phyloP scores from a whole-genome alignment of 106 monocot genomes.

The Posidonia australis region DNA sequence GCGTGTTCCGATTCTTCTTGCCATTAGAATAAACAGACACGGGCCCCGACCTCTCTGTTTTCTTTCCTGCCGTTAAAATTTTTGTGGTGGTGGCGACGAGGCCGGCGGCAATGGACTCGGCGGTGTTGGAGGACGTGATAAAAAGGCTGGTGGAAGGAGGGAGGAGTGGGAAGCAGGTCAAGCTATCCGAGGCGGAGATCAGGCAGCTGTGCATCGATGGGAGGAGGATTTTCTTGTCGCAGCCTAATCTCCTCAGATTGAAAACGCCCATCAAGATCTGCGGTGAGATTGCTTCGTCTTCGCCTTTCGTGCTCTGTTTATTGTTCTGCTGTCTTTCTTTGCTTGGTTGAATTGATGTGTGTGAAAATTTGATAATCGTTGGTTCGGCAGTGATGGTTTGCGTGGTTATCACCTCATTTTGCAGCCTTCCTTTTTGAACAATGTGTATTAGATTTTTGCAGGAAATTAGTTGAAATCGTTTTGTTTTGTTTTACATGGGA shows the following conservation, averaged over 20 bases:
- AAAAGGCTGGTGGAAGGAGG: slow-evolving; percentile 13
- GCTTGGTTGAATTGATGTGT: not conserved
- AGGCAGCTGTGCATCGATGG: slow-evolving; percentile 21
- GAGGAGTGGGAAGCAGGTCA: slow-evolving; percentile 23
- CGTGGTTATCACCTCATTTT: not conserved
- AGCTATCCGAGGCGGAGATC: slow-evolving; percentile 30
- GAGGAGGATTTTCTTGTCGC: slow-evolving; percentile 14
- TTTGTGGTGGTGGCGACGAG: not conserved
- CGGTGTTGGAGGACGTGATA: slow-evolving; percentile 24
- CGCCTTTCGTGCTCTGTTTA: not conserved
- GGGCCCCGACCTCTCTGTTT: no score
- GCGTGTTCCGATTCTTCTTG: no score
- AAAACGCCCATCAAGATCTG: slow-evolving; percentile 25
- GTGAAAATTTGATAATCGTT: not conserved
- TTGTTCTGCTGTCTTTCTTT: not conserved
- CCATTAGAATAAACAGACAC: no score
- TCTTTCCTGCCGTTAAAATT: no score
- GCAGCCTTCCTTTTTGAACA: no score
- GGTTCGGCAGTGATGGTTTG: not conserved
- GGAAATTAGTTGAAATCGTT: no score
- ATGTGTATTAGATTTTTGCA: no score
- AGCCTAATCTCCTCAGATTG: slow-evolving; percentile 26
- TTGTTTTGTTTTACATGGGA: no score
- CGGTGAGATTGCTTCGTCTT: slow-evolving; percentile 7
- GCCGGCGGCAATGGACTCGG: slow-evolving; percentile 10